Evolutionary conservation across 768 basidiomycete species (phyloP).

Genomic region (Suillus bovinus): DNA sequence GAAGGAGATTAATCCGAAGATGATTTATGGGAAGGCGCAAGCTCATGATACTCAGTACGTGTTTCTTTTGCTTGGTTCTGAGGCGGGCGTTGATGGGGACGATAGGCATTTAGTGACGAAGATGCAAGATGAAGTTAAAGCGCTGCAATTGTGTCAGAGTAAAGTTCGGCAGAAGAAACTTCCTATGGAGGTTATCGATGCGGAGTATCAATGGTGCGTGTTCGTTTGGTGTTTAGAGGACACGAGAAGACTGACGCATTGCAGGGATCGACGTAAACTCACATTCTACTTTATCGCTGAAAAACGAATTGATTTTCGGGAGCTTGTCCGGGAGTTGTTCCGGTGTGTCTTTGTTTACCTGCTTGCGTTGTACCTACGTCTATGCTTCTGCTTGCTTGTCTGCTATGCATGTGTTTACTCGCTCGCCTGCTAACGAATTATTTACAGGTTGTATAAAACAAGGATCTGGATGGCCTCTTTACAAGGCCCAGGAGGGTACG

Average conservation of each 20-base stretch:
- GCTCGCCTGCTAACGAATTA: constrained; percentile 4
- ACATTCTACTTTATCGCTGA: constrained; percentile 98
- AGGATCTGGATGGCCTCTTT: constrained; percentile 95
- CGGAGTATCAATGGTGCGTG: constrained; percentile 95
- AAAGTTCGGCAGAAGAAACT: constrained; percentile 93
- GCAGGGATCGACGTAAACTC: constrained; percentile 94
- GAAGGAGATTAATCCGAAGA: constrained; percentile 96
- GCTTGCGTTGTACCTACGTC: background rate
- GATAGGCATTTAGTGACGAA: constrained; percentile 75
- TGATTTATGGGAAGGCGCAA: constrained; percentile 89
- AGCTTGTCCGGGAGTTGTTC: constrained; percentile 93
- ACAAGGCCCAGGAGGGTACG: constrained; percentile 47
- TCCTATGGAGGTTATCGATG: constrained; percentile 98
- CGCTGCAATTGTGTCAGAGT: constrained; percentile 84
- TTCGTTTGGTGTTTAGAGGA: background rate
- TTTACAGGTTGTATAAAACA: constrained; percentile 83
- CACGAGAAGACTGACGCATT: background rate
- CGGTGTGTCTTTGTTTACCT: constrained; percentile 45
- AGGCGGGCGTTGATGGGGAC: constrained; percentile 11
- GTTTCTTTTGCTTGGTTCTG: constrained; percentile 12
- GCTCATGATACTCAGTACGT: constrained; percentile 79
- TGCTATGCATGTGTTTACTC: background rate
- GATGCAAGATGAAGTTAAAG: constrained; percentile 89
- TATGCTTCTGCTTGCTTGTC: background rate
- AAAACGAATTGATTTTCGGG: constrained; percentile 93